Base-by-base conservation (phyloP, 345 rosid species). In the Stellera chamaejasme region DNA sequence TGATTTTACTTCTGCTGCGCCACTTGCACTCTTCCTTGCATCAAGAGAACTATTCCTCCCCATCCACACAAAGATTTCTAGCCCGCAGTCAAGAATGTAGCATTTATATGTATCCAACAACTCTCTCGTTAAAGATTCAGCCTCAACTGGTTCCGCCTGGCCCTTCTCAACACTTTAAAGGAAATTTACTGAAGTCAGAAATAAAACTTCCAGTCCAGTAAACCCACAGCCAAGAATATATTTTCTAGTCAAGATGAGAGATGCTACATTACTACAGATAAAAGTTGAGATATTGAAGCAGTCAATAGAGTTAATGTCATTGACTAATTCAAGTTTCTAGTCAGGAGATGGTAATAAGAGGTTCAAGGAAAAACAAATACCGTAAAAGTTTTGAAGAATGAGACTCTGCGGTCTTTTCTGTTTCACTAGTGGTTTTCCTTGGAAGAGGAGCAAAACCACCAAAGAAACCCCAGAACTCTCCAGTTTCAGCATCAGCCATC, bases 381-480 rank as follows among this genome's bases (percentile, higher is more conserved):
- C 96, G 48, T 27, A 79, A 77, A 56, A 94, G 73, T 74, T 85
- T 85, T 50, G 84, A 67, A 58, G 75, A 39, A 42, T 68, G 58
- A 66, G 82, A 72, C 57, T 59, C 84, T 45, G 62, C 46, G 23
- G 66, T 46, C 57, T 56, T 76, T 57, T 87, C 84, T 64, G 83
- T 90, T 50, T 59, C 81, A 66, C 48, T 50, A 11, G 75, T 73
- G 44, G 74, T 75, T 82, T 85, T 90, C 75, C 90, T 80, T 36
- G 96, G 85, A 67, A 94, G 95, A 56, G 99, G 99, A 81, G 99
- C 99, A 82, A 85, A 94, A 15, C 99, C 99, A 69, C 99, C 99
- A 72, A 94, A 94, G 46, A 87, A 67, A 41, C 75, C 88, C 99
- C 97, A 94, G 77, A 94, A 94, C 55, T 94, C 99, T 62, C 99